phyloP scores from a whole-genome alignment of 371 early-diverging fungal species.

The Mortierella sp. region DNA sequence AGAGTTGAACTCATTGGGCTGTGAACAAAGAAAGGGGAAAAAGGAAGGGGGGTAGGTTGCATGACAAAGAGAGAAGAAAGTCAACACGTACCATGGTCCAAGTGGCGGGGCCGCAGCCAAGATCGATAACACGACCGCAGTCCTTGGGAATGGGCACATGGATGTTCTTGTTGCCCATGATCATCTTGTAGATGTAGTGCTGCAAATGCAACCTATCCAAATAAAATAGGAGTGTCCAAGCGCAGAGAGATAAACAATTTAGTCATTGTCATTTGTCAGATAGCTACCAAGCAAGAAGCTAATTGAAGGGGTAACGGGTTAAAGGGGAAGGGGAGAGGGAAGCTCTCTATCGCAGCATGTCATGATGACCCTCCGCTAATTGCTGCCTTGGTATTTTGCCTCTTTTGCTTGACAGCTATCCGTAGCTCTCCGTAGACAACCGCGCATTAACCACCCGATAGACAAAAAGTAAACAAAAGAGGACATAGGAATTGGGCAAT shows the following conservation, averaged over 20 bases:
- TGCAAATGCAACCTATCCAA: constrained; percentile 41
- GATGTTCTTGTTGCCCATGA: constrained; percentile 42
- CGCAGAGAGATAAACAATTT: not conserved
- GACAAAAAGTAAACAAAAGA: not conserved
- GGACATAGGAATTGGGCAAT: not conserved
- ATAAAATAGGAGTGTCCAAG: not conserved
- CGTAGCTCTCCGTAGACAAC: constrained; percentile 2
- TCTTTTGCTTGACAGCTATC: too few species aligned
- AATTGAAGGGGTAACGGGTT: not conserved
- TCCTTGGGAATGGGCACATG: constrained; percentile 51
- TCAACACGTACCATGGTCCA: constrained; percentile 52
- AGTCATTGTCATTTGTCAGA: not conserved
- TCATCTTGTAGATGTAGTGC: constrained; percentile 53
- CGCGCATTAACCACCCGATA: constrained; percentile 9
- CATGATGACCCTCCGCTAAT: not conserved
- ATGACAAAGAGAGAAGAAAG: not conserved
- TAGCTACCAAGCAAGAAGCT: not conserved
- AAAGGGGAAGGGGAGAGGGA: not conserved
- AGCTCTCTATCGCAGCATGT: not conserved
- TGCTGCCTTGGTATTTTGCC: too few species aligned
- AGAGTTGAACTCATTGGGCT: not conserved
- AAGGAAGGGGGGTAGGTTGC: not conserved
- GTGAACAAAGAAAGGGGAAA: not conserved
- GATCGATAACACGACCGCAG: constrained; percentile 41
- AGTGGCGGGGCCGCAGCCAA: constrained; percentile 57